Conservation (phyloP, 2,329 filamentous ascomycete genomes). For the Aspergillus chevalieri region DNA sequence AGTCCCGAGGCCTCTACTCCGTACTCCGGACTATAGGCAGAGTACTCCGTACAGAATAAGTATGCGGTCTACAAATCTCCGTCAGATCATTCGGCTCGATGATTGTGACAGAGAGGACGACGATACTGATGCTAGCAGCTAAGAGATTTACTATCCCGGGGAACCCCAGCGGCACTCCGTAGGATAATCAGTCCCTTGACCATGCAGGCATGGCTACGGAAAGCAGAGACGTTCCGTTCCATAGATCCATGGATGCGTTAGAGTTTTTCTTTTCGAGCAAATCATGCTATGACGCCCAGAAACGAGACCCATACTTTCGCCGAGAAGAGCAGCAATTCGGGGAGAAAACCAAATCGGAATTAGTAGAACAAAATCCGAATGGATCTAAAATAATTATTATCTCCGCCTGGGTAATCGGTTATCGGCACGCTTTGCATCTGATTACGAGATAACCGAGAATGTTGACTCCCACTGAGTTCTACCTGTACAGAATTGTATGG, state of each 20-base stretch:
- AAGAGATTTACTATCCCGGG: no score
- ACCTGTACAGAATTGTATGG: background rate
- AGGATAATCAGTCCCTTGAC: no score
- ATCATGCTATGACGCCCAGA: background rate
- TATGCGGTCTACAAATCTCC: background rate
- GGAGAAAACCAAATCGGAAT: background rate
- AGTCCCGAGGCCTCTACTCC: background rate
- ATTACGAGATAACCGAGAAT: no score
- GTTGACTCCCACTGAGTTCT: background rate
- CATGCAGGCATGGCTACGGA: no score
- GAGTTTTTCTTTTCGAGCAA: background rate
- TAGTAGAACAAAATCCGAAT: background rate
- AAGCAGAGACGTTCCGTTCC: background rate
- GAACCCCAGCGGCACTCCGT: no score
- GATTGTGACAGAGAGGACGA: background rate
- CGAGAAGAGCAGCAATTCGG: background rate
- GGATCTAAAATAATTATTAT: background rate
- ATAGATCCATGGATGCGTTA: background rate
- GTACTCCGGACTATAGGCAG: background rate
- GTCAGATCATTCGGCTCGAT: background rate
- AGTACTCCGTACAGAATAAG: background rate
- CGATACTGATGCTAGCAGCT: no score
- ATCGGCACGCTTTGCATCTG: background rate
- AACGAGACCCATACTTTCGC: background rate
- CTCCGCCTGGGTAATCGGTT: background rate